These are phyloP conservation scores for Talaromyces rugulosus DNA, from an alignment of 2,329 filamentous ascomycete species.

Conservation along the genomic window DNA sequence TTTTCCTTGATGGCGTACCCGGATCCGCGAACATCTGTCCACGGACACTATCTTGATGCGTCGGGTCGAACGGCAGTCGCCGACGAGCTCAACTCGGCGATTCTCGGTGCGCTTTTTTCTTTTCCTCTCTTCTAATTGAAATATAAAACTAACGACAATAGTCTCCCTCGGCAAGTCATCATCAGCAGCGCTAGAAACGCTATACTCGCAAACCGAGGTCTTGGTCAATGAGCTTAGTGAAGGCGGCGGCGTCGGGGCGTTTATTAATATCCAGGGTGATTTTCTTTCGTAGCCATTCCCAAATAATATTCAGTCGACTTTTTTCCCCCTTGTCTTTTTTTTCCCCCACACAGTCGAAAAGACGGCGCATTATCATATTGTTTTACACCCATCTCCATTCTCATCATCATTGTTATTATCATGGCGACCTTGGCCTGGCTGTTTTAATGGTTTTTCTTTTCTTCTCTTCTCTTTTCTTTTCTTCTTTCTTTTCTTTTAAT, in stretches of 20 bases:
- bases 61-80: slow-evolving; percentile 73
- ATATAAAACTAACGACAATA: slow-evolving; percentile 31
- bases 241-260: slow-evolving; percentile 75
- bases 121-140: too few relatives aligned
- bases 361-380: not conserved
- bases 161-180: slow-evolving; percentile 88
- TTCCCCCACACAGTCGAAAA: not conserved
- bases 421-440: too few relatives aligned
- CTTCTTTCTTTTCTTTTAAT: not conserved
- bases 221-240: slow-evolving; percentile 77
- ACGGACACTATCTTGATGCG: slow-evolving; percentile 73
- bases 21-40: slow-evolving; percentile 71
- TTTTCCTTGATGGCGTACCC: slow-evolving; percentile 84
- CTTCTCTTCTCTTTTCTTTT: not conserved
- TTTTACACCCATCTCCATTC: too few relatives aligned
- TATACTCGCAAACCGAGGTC: slow-evolving; percentile 82
- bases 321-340: not conserved
- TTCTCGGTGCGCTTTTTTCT: slow-evolving; percentile 58
- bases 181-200: slow-evolving; percentile 74
- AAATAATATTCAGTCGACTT: not conserved
- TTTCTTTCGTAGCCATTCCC: slow-evolving; percentile 21
- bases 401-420: too few relatives aligned
- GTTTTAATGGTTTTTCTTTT: not conserved
- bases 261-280: slow-evolving; percentile 66
- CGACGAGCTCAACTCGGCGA: slow-evolving; percentile 90